These are phyloP conservation scores for Arachnomyces sp. DNA, from an alignment of 2,329 filamentous ascomycete species.

Conservation along the genomic window DNA sequence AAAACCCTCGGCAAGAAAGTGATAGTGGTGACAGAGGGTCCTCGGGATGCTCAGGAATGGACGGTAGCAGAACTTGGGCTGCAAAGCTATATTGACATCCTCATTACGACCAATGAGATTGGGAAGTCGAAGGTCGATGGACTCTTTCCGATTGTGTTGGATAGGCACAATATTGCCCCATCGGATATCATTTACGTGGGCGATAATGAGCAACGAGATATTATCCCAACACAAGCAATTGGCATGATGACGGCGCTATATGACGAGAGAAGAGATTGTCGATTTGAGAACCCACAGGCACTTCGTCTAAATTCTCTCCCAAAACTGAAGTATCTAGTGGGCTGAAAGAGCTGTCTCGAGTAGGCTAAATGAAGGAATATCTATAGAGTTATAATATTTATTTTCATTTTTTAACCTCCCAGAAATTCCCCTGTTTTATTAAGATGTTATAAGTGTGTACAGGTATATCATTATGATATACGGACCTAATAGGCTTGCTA, in stretches of 20 bases:
- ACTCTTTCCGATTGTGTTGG: conserved; percentile 19
- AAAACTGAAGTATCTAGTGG: too few species aligned
- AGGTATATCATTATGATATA: too few species aligned
- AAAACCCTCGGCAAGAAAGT: conserved; percentile 32
- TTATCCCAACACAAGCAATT: conserved; percentile 16
- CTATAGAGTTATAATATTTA: too few species aligned
- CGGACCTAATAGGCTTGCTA: too few species aligned
- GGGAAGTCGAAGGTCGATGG: conserved; percentile 26
- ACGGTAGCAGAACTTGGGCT: conserved; percentile 30
- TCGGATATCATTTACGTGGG: conserved; percentile 21
- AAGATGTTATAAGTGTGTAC: too few species aligned
- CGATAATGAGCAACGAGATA: conserved; percentile 21
- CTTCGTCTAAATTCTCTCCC: too few species aligned
- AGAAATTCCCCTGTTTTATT: too few species aligned
- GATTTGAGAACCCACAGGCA: neutral
- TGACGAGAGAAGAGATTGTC: conserved; percentile 10
- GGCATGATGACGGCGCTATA: conserved; percentile 20
- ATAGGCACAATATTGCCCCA: conserved; percentile 14
- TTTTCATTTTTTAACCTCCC: too few species aligned
- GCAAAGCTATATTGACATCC: conserved; percentile 19
- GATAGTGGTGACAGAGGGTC: conserved; percentile 40
- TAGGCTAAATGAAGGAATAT: too few species aligned
- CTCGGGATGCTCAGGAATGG: conserved; percentile 40
- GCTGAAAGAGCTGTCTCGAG: too few species aligned
- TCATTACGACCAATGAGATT: conserved; percentile 27